Base-by-base conservation (phyloP, 345 rosid species). In the Bretschneidera sinensis region DNA sequence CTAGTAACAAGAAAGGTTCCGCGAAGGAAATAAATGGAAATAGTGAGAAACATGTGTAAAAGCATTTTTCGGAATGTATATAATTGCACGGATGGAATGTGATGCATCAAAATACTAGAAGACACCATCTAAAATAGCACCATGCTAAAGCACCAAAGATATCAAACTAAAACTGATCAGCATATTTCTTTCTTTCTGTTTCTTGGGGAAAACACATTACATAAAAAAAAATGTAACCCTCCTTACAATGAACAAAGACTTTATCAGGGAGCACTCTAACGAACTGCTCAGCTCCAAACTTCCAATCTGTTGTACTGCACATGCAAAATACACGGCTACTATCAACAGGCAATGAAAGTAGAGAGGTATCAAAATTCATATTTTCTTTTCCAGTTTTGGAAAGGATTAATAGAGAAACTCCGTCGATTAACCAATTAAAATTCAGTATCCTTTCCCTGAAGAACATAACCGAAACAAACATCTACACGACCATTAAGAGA, bases 181-280 rank as follows among this genome's bases (percentile, higher is more conserved):
- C 15, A 31, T 39, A 4, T 39, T 39, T 13, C 10, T 39, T 39
- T 4, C 10, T 39, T 39, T 39, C 16, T 2, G 9, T 11, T 5
- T 39, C 4, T 39, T 4, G 15, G 45, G 10, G 22, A 0, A 48
- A 48, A 48, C 9, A 45, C 1, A 17, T 39, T 20, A 35, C 21
- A 20, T 16, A 9, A 57, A 22, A 21, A 8, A 31, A 16, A 17
- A 21, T 7, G 15, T 19, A 59, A 28, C 4, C 34, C 5, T 24
- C 18, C 92, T 83, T 80, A 95, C 99, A 81, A 66, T 91, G 96
- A 69, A 91, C 98, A 64, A 85, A 76, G 1, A 91, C 81, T 87
- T 84, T 85, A 66, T 95, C 87, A 0, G 89, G 96, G 11, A 95
- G 80, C 61, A 2, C 65, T 66, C 74, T 82, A 47, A 87, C 99